These are phyloP conservation scores for Penicillium coffeae DNA, from an alignment of 495 filamentous ascomycete species.

Conservation along the genomic window DNA sequence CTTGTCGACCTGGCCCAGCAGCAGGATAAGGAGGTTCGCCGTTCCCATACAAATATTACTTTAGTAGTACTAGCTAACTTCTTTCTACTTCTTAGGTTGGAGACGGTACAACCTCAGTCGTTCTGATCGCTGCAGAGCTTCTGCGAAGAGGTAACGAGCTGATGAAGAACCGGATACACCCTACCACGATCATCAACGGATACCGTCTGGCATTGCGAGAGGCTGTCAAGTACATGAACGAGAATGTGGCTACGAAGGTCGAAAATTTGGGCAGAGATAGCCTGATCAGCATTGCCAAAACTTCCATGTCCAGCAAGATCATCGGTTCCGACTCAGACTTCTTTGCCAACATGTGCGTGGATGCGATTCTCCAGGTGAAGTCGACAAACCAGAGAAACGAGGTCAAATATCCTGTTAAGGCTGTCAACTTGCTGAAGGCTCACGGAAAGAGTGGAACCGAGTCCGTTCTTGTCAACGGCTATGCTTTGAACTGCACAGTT, in stretches of 20 bases:
- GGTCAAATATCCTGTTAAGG: slow-evolving; percentile 96
- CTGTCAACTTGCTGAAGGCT: slow-evolving; percentile 96
- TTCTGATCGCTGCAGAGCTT: slow-evolving; percentile 95
- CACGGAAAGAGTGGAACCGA: slow-evolving; percentile 90
- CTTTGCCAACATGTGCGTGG: slow-evolving; percentile 94
- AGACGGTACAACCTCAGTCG: slow-evolving; percentile 96
- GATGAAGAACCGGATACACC: slow-evolving; percentile 99
- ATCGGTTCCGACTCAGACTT: slow-evolving; percentile 95
- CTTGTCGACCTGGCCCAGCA: slow-evolving; percentile 96
- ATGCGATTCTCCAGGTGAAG: slow-evolving; percentile 95
- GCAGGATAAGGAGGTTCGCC: slow-evolving; percentile 86
- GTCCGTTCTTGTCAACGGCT: slow-evolving; percentile 90
- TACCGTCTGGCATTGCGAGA: slow-evolving; percentile 94
- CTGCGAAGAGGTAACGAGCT: slow-evolving; percentile 92
- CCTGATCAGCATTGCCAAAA: slow-evolving; percentile 92
- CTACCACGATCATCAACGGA: slow-evolving; percentile 97
- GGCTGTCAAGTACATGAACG: slow-evolving; percentile 97
- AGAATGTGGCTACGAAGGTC: slow-evolving; percentile 93
- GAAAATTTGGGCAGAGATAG: slow-evolving; percentile 86
- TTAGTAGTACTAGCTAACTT: too few species aligned
- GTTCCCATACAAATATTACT: not conserved
- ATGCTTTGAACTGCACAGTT: slow-evolving; percentile 98
- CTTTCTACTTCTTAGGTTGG: slow-evolving; percentile 59
- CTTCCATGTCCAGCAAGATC: slow-evolving; percentile 98
- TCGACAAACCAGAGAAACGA: slow-evolving; percentile 84